These are phyloP conservation scores for Chaetomium fimeti DNA, from an alignment of 495 filamentous ascomycete genomes.

Conservation along the genomic window DNA sequence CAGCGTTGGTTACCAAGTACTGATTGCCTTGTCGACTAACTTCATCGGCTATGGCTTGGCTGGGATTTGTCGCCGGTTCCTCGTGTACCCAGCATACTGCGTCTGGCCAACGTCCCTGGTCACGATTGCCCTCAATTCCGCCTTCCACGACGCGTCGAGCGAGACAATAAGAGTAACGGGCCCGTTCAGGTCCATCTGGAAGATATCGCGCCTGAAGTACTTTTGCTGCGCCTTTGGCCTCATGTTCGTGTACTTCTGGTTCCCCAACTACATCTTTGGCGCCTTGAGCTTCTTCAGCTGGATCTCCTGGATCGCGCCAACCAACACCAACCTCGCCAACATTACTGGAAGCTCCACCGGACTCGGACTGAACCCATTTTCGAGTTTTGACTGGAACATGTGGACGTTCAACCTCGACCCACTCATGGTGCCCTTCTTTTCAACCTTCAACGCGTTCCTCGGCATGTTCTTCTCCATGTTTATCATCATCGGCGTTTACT, in stretches of 20 bases:
- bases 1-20: constrained; percentile 43
- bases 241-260: constrained; percentile 49
- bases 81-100: constrained; percentile 51
- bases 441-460: constrained; percentile 43
- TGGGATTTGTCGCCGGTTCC: constrained; percentile 54
- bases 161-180: constrained; percentile 33
- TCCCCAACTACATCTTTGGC: constrained; percentile 45
- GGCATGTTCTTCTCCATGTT: constrained; percentile 34
- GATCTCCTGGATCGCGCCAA: constrained; percentile 46
- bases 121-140: constrained; percentile 47
- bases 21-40: constrained; percentile 48
- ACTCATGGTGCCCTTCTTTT: constrained; percentile 47
- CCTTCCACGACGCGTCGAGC: constrained; percentile 40
- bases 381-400: constrained; percentile 48
- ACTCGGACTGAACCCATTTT: constrained; percentile 42
- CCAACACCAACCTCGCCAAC: constrained; percentile 34
- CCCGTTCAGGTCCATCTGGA: constrained; percentile 39
- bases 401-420: constrained; percentile 38
- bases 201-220: constrained; percentile 37
- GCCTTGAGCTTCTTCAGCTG: constrained; percentile 44
- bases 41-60: constrained; percentile 55
- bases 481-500: constrained; percentile 40
- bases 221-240: constrained; percentile 37
- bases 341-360: constrained; percentile 38
- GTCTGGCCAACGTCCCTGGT: constrained; percentile 47